Evolutionary conservation across 352 stramenopile species (phyloP).

Genomic region (Phytophthora sp.): DNA sequence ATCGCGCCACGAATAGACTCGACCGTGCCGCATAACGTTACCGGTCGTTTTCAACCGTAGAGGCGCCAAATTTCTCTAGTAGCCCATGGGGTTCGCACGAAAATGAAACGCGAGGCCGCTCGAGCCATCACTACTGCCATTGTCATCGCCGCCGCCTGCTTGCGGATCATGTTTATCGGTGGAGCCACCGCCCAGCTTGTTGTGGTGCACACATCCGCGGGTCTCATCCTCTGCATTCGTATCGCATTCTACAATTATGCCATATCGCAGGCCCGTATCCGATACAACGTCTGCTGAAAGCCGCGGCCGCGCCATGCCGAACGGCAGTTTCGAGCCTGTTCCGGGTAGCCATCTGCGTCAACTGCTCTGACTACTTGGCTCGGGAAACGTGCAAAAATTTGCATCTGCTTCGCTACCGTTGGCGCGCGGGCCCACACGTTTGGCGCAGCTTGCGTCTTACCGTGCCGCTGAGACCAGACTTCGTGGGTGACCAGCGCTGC

Average conservation of each 20-base stretch:
- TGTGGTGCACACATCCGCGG: too few relatives aligned
- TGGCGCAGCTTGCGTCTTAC: conserved; percentile 12
- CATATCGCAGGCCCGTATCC: background rate
- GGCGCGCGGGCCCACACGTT: conserved; percentile 3
- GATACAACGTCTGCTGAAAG: background rate
- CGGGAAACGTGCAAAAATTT: conserved; percentile 23
- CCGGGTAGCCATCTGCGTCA: conserved; percentile 3
- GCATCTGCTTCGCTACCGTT: conserved; percentile 5
- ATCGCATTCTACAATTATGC: background rate
- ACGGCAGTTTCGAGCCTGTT: background rate
- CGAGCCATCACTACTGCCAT: background rate
- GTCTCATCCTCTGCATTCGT: too few relatives aligned
- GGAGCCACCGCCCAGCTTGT: background rate
- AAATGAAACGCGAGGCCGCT: background rate
- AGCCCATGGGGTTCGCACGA: background rate
- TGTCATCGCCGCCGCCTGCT: background rate
- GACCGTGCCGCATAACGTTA: conserved; percentile 4
- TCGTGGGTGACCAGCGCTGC: conserved; percentile 18
- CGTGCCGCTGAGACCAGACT: conserved; percentile 12
- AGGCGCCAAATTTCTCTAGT: too few relatives aligned
- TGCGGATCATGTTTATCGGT: background rate
- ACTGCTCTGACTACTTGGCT: conserved; percentile 13
- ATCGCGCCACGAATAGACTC: conserved; percentile 1
- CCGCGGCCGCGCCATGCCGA: background rate
- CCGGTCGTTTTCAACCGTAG: background rate